Conservation (phyloP, 2,329 filamentous ascomycete species). For the Neonectria punicea region DNA sequence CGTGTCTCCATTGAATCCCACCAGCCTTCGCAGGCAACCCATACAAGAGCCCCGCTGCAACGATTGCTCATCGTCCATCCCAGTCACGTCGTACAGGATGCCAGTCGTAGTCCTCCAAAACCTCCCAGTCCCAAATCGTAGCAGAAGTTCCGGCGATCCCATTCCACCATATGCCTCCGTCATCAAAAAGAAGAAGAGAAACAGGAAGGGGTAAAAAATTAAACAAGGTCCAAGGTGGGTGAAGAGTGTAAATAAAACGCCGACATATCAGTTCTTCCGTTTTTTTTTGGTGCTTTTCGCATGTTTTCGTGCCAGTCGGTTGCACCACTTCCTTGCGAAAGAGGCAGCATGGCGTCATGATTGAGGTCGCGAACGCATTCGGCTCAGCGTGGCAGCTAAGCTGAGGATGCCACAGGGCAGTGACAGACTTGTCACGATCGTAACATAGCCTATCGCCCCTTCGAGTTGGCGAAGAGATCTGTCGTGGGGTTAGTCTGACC, state of each 20-base stretch:
- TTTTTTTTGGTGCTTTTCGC: constrained; percentile 31
- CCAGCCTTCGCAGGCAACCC: constrained; percentile 13
- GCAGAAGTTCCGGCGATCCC: constrained; percentile 27
- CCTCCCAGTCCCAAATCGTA: constrained; percentile 36
- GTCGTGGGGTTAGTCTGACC: constrained; percentile 44
- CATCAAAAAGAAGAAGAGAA: constrained; percentile 23
- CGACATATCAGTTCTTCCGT: constrained; percentile 29
- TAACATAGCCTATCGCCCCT: constrained; percentile 47
- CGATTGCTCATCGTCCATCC: constrained; percentile 32
- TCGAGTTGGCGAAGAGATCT: constrained; percentile 53
- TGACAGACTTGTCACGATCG: constrained; percentile 9
- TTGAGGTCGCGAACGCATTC: constrained; percentile 5
- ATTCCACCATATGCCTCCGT: constrained; percentile 31
- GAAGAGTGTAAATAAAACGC: constrained; percentile 32
- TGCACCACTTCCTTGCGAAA: background rate
- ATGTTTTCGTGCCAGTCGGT: constrained; percentile 1
- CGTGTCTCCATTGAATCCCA: constrained; percentile 22
- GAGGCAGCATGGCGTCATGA: constrained; percentile 1
- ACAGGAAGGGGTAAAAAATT: constrained; percentile 35
- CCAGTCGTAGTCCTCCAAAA: constrained; percentile 26
- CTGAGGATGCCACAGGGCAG: constrained; percentile 10
- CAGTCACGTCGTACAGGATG: constrained; percentile 25
- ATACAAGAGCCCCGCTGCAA: constrained; percentile 18
- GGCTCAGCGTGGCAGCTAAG: constrained; percentile 3
- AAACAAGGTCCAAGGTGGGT: constrained; percentile 38